Evolutionary conservation across 345 rosid species (phyloP).

Genomic region (Eucalyptus tenuipes): DNA sequence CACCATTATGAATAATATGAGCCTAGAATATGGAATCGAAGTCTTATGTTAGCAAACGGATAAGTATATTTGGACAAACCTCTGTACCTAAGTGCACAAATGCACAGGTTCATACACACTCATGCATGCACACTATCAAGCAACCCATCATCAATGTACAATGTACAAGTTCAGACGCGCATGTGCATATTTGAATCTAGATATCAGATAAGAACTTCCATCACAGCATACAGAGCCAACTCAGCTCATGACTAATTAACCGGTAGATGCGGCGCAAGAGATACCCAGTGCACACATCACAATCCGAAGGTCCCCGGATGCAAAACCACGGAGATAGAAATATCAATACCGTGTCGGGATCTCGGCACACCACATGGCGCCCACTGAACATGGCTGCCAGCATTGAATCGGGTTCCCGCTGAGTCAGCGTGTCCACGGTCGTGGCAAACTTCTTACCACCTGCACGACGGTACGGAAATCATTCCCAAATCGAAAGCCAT

Average conservation of each 20-base stretch:
- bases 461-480: background rate
- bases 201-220: background rate
- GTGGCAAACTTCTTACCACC: constrained; percentile 89
- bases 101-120: background rate
- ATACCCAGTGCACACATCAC: background rate
- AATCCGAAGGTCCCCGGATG: background rate
- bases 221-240: background rate
- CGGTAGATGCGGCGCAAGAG: background rate
- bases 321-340: background rate
- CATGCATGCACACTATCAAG: background rate
- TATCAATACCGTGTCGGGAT: constrained; percentile 35
- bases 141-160: background rate
- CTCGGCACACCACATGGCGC: constrained; percentile 48
- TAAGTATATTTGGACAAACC: background rate
- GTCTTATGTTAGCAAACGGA: background rate
- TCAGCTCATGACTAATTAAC: background rate
- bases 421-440: constrained; percentile 66
- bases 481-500: background rate
- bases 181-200: background rate
- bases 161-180: background rate
- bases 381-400: constrained; percentile 95
- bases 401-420: constrained; percentile 88
- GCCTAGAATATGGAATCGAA: background rate
- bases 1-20: background rate
- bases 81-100: background rate